A percentile compares a stretch with the other conserved stretches of the same genome.
Conservation (phyloP, 2,329 filamentous ascomycete species). For the Venturia carpophila region DNA sequence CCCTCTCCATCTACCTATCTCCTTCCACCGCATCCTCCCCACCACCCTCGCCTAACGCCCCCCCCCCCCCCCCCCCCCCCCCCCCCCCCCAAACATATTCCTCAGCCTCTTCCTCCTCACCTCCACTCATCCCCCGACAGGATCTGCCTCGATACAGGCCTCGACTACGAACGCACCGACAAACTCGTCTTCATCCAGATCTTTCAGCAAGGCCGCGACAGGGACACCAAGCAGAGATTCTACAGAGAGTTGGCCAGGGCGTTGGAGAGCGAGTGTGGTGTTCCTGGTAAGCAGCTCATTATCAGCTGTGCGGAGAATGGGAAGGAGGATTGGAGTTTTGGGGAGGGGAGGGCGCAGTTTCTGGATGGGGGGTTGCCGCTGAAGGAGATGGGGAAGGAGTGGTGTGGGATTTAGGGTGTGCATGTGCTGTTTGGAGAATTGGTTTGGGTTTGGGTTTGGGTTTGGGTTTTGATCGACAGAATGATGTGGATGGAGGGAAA, state of each 20-base stretch:
- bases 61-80: no score
- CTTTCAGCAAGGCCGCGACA: slow-evolving; percentile 28
- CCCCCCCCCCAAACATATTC: no score
- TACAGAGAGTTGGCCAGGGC: slow-evolving; percentile 24
- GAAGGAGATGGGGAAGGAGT: background rate
- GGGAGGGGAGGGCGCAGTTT: slow-evolving; percentile 27
- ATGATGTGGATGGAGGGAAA: no score
- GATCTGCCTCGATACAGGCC: slow-evolving; percentile 27
- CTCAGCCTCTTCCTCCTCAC: no score
- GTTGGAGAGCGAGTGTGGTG: slow-evolving; percentile 23
- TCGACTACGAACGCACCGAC: slow-evolving; percentile 24
- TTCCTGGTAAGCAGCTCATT: slow-evolving; percentile 26
- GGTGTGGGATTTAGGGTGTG: background rate
- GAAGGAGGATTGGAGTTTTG: slow-evolving; percentile 30
- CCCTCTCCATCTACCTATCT: no score
- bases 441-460: no score
- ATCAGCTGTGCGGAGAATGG: slow-evolving; percentile 24
- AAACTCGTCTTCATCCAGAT: slow-evolving; percentile 29
- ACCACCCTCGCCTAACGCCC: no score
- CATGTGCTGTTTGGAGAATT: no score
- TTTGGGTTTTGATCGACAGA: no score
- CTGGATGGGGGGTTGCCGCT: slow-evolving; percentile 23
- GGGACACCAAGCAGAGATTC: slow-evolving; percentile 24
- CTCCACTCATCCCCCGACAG: no score
- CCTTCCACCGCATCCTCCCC: no score